These are phyloP conservation scores for Lagenaria siceraria DNA, from an alignment of 306 rosid species.

Conservation along the genomic window DNA sequence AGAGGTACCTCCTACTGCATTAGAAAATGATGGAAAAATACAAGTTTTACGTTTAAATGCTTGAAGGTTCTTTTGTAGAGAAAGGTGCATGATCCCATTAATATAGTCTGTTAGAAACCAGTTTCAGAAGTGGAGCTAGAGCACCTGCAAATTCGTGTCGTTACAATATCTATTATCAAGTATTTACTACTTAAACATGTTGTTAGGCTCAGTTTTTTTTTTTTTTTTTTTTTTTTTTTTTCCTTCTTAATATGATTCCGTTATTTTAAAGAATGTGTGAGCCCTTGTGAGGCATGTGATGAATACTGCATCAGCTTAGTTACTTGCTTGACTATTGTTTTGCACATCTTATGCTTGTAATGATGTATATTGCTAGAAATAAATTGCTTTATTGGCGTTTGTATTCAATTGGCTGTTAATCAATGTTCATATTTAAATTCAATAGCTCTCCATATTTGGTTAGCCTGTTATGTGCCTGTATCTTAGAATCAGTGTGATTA, in stretches of 20 bases:
- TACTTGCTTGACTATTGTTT: neutral
- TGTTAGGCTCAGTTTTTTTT: neutral
- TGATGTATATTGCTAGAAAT: neutral
- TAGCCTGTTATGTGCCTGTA: neutral
- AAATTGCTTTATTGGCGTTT: neutral
- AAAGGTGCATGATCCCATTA: neutral
- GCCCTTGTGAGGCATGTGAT: neutral
- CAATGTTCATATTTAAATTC: neutral
- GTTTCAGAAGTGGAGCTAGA: neutral
- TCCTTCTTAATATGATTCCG: neutral
- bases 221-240: too few relatives aligned
- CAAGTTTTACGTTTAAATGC: neutral
- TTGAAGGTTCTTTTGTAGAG: slow-evolving; percentile 3
- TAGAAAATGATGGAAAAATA: neutral
- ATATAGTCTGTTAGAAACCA: neutral
- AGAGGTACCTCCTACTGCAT: neutral
- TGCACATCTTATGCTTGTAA: neutral
- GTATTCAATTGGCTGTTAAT: neutral
- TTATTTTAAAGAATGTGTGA: neutral
- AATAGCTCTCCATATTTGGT: neutral
- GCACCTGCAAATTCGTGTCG: neutral
- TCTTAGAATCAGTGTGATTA: too few relatives aligned
- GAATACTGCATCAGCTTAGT: neutral
- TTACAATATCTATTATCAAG: neutral
- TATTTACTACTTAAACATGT: neutral